A percentile compares a stretch with the other conserved stretches of the same genome.
These are phyloP conservation scores for Fusarium incarnatum DNA, from an alignment of 2,329 filamentous ascomycete species.

Conservation along the genomic window DNA sequence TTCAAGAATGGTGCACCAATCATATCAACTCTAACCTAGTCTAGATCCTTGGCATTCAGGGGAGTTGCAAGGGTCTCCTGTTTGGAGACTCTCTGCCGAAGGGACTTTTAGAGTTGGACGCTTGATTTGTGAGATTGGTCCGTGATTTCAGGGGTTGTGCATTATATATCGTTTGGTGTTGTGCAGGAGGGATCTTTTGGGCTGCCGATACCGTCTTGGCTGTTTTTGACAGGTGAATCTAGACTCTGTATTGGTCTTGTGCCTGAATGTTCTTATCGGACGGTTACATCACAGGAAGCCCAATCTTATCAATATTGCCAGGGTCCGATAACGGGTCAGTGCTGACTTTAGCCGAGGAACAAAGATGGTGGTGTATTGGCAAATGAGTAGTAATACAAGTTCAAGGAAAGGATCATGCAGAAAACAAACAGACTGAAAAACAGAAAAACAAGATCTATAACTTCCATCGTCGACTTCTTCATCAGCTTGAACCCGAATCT, in stretches of 20 bases:
- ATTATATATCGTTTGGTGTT: background rate
- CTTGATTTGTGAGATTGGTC: background rate
- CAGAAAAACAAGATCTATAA: background rate
- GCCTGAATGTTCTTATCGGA: background rate
- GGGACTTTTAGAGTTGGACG: background rate
- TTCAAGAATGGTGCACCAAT: background rate
- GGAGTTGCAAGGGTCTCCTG: background rate
- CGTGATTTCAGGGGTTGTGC: constrained; percentile 3
- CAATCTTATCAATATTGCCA: background rate
- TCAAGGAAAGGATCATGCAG: background rate
- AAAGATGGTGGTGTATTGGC: background rate
- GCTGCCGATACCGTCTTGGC: constrained; percentile 11
- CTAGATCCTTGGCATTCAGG: constrained; percentile 16
- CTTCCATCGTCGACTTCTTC: background rate
- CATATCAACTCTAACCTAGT: background rate
- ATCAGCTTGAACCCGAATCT: rapidly evolving
- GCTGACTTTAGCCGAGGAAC: background rate
- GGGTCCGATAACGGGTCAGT: background rate
- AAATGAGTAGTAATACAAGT: background rate
- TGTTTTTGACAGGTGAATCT: background rate
- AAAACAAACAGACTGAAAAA: background rate
- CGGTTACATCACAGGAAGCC: background rate
- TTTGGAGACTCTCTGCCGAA: background rate
- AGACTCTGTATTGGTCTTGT: background rate
- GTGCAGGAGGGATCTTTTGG: background rate